Base-by-base conservation (phyloP, 148 eudicot species). In the Silene latifolia region DNA sequence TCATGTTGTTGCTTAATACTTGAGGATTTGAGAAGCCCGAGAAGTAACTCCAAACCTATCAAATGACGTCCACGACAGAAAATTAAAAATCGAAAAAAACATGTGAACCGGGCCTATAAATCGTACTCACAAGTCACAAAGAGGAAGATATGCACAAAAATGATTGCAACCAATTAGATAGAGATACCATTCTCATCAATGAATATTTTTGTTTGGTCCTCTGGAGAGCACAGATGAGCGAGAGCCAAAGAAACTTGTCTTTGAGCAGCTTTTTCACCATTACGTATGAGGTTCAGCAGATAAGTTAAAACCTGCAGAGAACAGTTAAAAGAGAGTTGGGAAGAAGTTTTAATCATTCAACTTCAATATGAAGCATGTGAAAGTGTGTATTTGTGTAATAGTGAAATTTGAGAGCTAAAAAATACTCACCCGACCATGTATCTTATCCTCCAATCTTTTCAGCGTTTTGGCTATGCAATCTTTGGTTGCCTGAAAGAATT, bases 361-460 rank as follows among this genome's bases (percentile, higher is more conserved):
- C 61, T 39, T 51, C 11, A 76, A 11, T 21, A 20, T 42, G 27
- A n/a, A 62, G 56, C 76, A 61, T 56, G 42, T 54, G 20, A 65
- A 76, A 65, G 54, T 48, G 15, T 48, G 54, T 10, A 48, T 13
- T 11, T 48, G 15, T 48, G 54, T 10, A 48, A n/a, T 11, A 76
- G 47, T 13, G 39, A 65, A 32, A 14, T 15, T 57, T 19, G 58
- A 80, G 20, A 63, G 3, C 29, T 32, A 35, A 69, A 60, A 9
- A 35, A 58, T 27, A 80, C 92, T 87, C 78, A 91, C 98, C 63
- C 92, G 89, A 29, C 93, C 98, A 81, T 83, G 88, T 65, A 93
- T 89, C 84, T 93, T 93, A 84, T 91, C 98, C 84, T 93, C 98
- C 68, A 93, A 85, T 86, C 98, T 87, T 75, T 91, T 91, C 74